Base-by-base conservation (phyloP, 768 basidiomycete species). In the Tremella mesenterica region DNA sequence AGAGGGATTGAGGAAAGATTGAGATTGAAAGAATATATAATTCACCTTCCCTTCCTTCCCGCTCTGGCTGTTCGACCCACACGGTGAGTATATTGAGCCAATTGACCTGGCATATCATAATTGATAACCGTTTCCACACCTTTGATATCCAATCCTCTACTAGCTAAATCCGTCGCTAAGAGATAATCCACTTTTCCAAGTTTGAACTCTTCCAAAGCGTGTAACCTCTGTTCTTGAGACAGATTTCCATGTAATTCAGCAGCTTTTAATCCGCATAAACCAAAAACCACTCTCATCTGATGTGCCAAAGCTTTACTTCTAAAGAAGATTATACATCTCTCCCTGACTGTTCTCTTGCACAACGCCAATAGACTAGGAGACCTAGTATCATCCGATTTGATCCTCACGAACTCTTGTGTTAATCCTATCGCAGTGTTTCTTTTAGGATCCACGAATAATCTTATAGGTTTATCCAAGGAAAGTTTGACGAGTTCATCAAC, bases 101-200 rank as follows among this genome's bases (percentile, higher is more conserved):
- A 76, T 66, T 91, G 86, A 18, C 81, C 80, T 9, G 95, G 95
- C 93, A 97, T 95, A 71, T 99, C 95, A 70, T 92, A 97, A 74
- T 99, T 99, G 72, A 99, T 91, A 57, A 99, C 89, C 2, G 90
- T 91, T 69, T 97, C 88, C 23, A 96, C 84, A 14, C 92, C 92
- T 70, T 92, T 93, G 77, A 99, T 95, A 75, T 97, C 93, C 26
- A 99, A 79, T 73, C 95, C 88, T 56, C 91, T 83, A 51, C 91
- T 87, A 28, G 95, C 95, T 30, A 99, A 77, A 71, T 97, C 95
- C 0, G 95, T 99, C 2, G 92, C 93, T 79, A 99, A 85, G 8
- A 99, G 77, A 73, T 83, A 97, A 72, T 91, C 86, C n/a, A 86
- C 86, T 25, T 79, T 70, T 18, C 88, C 85, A 57, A 89, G 87